Conservation (phyloP, 2,329 filamentous ascomycete genomes). For the Huntiella savannae region DNA sequence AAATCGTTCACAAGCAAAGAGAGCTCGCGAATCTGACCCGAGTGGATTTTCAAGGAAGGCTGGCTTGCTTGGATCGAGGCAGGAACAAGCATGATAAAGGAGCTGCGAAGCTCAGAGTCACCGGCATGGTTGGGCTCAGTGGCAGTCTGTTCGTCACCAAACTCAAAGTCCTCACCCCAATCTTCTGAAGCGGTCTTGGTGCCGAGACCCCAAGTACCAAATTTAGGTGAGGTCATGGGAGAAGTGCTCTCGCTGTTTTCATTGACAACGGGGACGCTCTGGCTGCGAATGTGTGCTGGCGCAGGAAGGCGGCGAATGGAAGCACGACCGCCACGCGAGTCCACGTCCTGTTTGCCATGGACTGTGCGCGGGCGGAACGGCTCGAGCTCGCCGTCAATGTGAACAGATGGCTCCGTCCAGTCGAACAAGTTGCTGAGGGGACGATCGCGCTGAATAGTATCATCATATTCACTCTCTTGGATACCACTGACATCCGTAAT, state of each 20-base stretch:
- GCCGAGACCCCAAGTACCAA: constrained; percentile 66
- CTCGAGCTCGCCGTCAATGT: constrained; percentile 41
- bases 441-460: constrained; percentile 23
- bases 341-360: constrained; percentile 55
- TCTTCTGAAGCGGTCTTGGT: constrained; percentile 66
- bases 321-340: constrained; percentile 49
- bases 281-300: constrained; percentile 55
- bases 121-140: constrained; percentile 20
- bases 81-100: constrained; percentile 48
- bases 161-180: constrained; percentile 82
- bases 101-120: constrained; percentile 14
- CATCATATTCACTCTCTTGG: background rate
- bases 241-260: constrained; percentile 32
- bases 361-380: constrained; percentile 52
- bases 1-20: constrained; percentile 67
- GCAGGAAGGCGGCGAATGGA: constrained; percentile 48
- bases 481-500: background rate
- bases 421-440: constrained; percentile 56
- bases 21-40: constrained; percentile 65
- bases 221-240: constrained; percentile 32
- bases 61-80: constrained; percentile 65
- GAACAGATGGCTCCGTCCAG: constrained; percentile 48
- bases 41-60: constrained; percentile 64
- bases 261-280: constrained; percentile 58
- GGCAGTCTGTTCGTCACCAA: constrained; percentile 29